Conservation (phyloP, 2,329 filamentous ascomycete genomes). For the Aspergillus sp. region DNA sequence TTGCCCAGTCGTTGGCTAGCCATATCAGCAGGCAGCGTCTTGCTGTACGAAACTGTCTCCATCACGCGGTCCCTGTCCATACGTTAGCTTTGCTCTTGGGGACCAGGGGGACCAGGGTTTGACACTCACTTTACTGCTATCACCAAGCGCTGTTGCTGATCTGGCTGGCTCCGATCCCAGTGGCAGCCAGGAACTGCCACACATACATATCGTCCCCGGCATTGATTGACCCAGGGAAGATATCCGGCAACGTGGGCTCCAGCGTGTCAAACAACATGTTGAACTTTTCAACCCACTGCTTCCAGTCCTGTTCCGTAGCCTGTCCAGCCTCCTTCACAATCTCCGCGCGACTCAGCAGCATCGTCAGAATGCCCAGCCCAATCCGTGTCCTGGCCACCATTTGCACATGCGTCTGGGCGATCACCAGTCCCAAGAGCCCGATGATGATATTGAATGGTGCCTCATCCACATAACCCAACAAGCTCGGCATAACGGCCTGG, state of each 20-base stretch:
- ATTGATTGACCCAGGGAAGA: constrained; percentile 88
- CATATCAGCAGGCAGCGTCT: constrained; percentile 81
- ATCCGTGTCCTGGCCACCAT: constrained; percentile 78
- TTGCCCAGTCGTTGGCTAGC: constrained; percentile 73
- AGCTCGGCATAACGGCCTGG: constrained; percentile 74
- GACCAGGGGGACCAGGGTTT: no score
- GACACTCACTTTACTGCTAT: constrained; percentile 78
- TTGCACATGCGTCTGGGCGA: constrained; percentile 72
- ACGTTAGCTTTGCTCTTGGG: constrained; percentile 11
- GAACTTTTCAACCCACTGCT: constrained; percentile 76
- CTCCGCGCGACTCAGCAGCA: constrained; percentile 88
- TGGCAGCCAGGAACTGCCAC: constrained; percentile 93
- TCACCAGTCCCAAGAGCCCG: constrained; percentile 75
- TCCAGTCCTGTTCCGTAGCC: constrained; percentile 63
- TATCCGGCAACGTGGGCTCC: constrained; percentile 70
- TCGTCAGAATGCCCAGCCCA: constrained; percentile 80
- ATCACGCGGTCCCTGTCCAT: constrained; percentile 68
- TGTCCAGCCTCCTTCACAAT: constrained; percentile 75
- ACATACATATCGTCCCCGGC: constrained; percentile 90
- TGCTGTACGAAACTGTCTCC: constrained; percentile 81
- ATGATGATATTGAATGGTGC: constrained; percentile 85
- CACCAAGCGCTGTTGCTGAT: constrained; percentile 90
- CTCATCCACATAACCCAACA: constrained; percentile 85
- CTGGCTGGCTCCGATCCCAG: constrained; percentile 88
- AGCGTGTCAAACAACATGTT: constrained; percentile 78